Conservation (phyloP, 768 basidiomycete species). For the Amylocystis lapponica region DNA sequence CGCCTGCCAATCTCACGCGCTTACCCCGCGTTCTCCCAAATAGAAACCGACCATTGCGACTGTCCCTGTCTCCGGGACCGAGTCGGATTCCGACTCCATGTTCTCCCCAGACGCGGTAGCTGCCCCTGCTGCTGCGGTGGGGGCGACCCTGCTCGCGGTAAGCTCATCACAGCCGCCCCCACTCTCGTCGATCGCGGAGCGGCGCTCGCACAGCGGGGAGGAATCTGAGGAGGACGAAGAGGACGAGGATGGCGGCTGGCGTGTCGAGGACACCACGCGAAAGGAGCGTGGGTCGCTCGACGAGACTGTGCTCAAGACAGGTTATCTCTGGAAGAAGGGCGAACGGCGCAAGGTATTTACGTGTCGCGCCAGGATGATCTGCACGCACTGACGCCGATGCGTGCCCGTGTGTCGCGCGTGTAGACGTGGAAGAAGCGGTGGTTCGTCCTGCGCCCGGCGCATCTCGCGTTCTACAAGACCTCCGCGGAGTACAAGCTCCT, state of each 20-base stretch:
- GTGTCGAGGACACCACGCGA: constrained; percentile 40
- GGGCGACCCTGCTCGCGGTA: constrained; percentile 21
- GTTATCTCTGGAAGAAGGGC: constrained; percentile 97
- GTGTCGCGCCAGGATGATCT: constrained; percentile 19
- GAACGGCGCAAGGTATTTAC: constrained; percentile 93
- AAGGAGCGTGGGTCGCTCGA: constrained; percentile 46
- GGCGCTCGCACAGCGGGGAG: constrained; percentile 61
- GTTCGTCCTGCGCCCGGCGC: constrained; percentile 91
- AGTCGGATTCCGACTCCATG: constrained; percentile 83
- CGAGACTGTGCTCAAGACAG: constrained; percentile 78
- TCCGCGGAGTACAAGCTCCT: constrained; percentile 92
- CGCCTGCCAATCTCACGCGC: neutral
- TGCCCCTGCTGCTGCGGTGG: constrained; percentile 26
- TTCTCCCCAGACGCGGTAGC: constrained; percentile 45
- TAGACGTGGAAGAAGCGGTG: constrained; percentile 99
- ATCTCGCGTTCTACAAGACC: constrained; percentile 95
- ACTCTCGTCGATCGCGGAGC: constrained; percentile 73
- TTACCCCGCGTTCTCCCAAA: neutral
- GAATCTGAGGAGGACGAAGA: constrained; percentile 75
- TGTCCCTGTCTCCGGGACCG: constrained; percentile 59
- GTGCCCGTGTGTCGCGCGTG: constrained; percentile 1
- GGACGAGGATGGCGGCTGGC: constrained; percentile 63
- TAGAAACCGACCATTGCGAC: constrained; percentile 26
- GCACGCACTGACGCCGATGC: neutral
- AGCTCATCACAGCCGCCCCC: constrained; percentile 41